Evolutionary conservation across 345 rosid genomes (phyloP).

Genomic region (Laguncularia racemosa): DNA sequence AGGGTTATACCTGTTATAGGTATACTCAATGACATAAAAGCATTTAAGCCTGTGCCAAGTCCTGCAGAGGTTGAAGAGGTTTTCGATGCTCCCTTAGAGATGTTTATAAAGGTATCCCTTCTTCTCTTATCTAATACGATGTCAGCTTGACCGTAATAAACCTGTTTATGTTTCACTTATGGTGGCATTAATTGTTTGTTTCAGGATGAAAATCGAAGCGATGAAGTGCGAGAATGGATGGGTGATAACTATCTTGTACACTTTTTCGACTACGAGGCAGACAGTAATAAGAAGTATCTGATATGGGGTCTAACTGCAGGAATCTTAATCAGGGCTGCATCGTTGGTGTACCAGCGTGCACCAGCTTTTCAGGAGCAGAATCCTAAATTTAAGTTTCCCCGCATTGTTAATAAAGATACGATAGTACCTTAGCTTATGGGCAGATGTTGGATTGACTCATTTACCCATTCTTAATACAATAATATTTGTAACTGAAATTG

Average conservation of each 20-base stretch:
- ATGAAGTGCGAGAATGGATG: slow-evolving; percentile 43
- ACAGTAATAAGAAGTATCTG: slow-evolving; percentile 16
- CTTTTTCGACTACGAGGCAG: slow-evolving; percentile 35
- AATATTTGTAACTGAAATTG: too few relatives aligned
- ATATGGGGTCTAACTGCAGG: slow-evolving; percentile 78
- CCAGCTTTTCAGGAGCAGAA: slow-evolving; percentile 51
- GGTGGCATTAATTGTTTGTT: not conserved
- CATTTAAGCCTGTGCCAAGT: slow-evolving; percentile 62
- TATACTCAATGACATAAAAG: slow-evolving; percentile 41
- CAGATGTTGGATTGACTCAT: too few relatives aligned
- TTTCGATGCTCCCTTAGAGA: slow-evolving; percentile 88
- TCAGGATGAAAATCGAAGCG: slow-evolving; percentile 51
- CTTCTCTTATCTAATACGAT: not conserved
- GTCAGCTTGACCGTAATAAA: not conserved
- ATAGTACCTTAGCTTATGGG: slow-evolving; percentile 2
- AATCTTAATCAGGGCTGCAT: slow-evolving; percentile 50
- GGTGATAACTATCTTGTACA: slow-evolving; percentile 45
- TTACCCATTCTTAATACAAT: too few relatives aligned
- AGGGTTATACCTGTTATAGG: slow-evolving; percentile 87
- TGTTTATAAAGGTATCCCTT: slow-evolving; percentile 66
- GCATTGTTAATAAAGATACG: slow-evolving; percentile 6
- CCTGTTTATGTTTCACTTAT: not conserved
- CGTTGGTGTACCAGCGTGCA: slow-evolving; percentile 38
- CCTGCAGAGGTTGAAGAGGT: slow-evolving; percentile 83
- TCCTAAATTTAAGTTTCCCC: slow-evolving; percentile 35